Percentiles rank a stretch among this genome's conserved stretches.
phyloP scores from a whole-genome alignment of 306 rosid genomes.

The Rosa chinensis region DNA sequence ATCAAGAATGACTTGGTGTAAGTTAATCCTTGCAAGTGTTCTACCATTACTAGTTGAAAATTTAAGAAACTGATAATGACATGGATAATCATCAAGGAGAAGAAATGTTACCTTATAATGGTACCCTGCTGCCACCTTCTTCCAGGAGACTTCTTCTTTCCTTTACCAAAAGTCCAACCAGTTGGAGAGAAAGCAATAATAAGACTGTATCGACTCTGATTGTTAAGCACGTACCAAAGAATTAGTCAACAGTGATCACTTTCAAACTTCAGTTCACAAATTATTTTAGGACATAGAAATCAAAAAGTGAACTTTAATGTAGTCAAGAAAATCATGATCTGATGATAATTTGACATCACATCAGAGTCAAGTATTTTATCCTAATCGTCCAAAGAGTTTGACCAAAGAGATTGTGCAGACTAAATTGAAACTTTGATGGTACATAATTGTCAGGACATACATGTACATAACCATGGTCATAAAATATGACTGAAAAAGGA shows the following conservation, averaged over 20 bases:
- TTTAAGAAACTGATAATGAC: slow-evolving; percentile 6
- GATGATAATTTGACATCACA: neutral
- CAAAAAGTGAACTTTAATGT: neutral
- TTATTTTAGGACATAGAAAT: neutral
- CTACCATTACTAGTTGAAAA: neutral
- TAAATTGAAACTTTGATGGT: neutral
- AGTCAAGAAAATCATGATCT: neutral
- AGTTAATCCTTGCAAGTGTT: neutral
- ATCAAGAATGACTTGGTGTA: neutral
- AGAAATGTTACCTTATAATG: slow-evolving; percentile 64
- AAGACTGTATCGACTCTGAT: slow-evolving; percentile 73
- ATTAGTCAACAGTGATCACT: neutral
- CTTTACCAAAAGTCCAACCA: slow-evolving; percentile 91
- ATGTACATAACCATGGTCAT: too few relatives aligned
- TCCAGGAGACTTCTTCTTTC: slow-evolving; percentile 89
- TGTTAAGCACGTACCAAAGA: slow-evolving; percentile 8
- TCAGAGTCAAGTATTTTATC: neutral
- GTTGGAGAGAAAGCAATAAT: slow-evolving; percentile 95
- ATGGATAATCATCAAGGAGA: neutral
- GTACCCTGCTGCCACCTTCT: slow-evolving; percentile 95
- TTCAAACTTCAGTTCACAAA: slow-evolving; percentile 1
- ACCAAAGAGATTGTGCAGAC: neutral
- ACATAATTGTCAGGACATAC: neutral
- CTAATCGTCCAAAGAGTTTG: neutral
- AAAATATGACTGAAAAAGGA: neutral